These are phyloP conservation scores for Bombardia bombarda DNA, from an alignment of 495 filamentous ascomycete species.

Conservation along the genomic window DNA sequence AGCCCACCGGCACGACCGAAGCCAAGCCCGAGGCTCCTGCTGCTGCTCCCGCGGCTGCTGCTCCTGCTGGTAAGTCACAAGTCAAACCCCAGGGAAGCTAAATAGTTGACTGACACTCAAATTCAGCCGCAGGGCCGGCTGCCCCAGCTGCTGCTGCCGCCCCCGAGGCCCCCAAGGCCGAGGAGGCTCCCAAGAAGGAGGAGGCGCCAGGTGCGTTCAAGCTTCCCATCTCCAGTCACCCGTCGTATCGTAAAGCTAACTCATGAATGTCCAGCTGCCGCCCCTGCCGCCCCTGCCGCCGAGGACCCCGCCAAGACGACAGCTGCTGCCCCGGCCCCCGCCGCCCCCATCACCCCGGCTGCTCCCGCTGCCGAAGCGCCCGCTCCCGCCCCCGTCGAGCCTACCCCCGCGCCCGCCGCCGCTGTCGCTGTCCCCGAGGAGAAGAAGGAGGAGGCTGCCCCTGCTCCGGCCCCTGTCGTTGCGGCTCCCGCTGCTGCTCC, in stretches of 20 bases:
- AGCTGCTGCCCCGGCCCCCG: slow-evolving; percentile 3
- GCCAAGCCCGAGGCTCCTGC: slow-evolving; percentile 1
- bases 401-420: background rate
- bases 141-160: slow-evolving; percentile 9
- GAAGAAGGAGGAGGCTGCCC: slow-evolving; percentile 14
- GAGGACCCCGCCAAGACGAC: slow-evolving; percentile 9
- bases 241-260: background rate
- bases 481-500: slow-evolving; percentile 8
- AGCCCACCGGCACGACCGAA: slow-evolving; percentile 7
- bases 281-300: slow-evolving; percentile 4
- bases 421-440: slow-evolving; percentile 2
- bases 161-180: slow-evolving; percentile 12
- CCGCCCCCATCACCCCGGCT: slow-evolving; percentile 4
- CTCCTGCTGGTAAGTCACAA: slow-evolving; percentile 11
- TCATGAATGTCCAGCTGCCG: background rate
- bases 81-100: no score
- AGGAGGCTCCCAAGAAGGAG: slow-evolving; percentile 11
- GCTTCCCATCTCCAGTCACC: background rate
- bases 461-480: slow-evolving; percentile 8
- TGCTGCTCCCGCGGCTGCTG: slow-evolving; percentile 1
- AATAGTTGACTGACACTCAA: no score
- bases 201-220: no score
- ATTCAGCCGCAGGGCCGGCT: no score
- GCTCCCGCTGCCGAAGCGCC: slow-evolving; percentile 4
- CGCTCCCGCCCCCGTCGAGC: slow-evolving; percentile 6